Conservation (phyloP, 1,284 basidiomycete genomes). For the Melampsora larici-populina region DNA sequence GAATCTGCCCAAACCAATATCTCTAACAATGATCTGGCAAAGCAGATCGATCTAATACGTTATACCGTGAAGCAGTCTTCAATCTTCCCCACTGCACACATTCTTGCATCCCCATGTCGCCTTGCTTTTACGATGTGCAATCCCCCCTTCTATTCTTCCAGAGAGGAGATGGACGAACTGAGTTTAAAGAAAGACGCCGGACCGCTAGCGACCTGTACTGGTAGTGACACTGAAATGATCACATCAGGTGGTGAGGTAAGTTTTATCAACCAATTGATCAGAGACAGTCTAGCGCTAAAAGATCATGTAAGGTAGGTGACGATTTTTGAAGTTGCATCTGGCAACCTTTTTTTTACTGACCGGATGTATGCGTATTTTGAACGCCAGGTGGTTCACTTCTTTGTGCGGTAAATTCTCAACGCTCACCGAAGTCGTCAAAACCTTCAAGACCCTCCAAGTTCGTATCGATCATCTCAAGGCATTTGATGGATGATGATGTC, state of each 20-base stretch:
- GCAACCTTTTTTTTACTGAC: not conserved
- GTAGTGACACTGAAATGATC: constrained; percentile 78
- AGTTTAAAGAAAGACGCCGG: constrained; percentile 66
- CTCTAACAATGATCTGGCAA: constrained; percentile 57
- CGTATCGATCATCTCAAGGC: constrained; percentile 45
- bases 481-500: not conserved
- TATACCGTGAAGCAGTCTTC: constrained; percentile 3
- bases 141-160: constrained; percentile 81
- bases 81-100: constrained; percentile 17
- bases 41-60: constrained; percentile 58
- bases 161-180: constrained; percentile 65
- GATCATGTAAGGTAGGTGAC: constrained; percentile 60
- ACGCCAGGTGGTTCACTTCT: constrained; percentile 78
- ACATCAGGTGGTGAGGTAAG: constrained; percentile 75
- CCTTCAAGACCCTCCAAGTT: constrained; percentile 62
- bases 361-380: not conserved
- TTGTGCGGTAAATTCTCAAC: constrained; percentile 83
- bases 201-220: constrained; percentile 73
- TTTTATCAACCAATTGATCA: constrained; percentile 74
- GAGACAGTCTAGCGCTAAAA: constrained; percentile 63
- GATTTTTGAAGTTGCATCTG: not conserved
- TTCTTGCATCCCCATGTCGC: constrained; percentile 45
- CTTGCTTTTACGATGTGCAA: constrained; percentile 86
- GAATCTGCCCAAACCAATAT: constrained; percentile 62
- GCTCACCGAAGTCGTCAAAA: constrained; percentile 62